These are phyloP conservation scores for Tulasnella sp. DNA, from an alignment of 768 basidiomycete species.

Conservation along the genomic window DNA sequence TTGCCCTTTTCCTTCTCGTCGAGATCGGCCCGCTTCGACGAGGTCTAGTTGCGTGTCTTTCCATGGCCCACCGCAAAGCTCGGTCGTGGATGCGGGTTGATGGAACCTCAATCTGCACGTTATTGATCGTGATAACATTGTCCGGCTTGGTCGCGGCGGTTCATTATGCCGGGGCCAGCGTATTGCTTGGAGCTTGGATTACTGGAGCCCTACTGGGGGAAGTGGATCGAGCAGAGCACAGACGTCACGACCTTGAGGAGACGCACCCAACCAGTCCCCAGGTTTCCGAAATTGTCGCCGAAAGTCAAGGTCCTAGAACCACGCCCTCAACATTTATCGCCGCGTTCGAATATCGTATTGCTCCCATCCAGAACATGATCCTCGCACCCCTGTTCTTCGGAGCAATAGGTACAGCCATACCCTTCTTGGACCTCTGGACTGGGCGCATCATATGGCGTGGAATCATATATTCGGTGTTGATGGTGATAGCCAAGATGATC, in stretches of 20 bases:
- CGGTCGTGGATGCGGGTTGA: background rate
- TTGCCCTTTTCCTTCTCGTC: slow-evolving; percentile 20
- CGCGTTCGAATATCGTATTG: slow-evolving; percentile 43
- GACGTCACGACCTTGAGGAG: background rate
- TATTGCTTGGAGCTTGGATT: slow-evolving; percentile 61
- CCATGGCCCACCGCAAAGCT: background rate
- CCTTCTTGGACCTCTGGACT: slow-evolving; percentile 45
- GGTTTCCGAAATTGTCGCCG: background rate
- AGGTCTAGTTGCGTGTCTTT: background rate
- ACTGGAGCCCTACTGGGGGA: slow-evolving; percentile 51
- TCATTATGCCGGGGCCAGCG: slow-evolving; percentile 55
- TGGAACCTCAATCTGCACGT: background rate
- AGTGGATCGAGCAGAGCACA: slow-evolving; percentile 29
- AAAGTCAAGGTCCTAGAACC: slow-evolving; percentile 33
- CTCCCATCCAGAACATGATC: slow-evolving; percentile 44
- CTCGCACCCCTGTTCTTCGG: slow-evolving; percentile 64
- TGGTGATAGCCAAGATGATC: slow-evolving; percentile 52
- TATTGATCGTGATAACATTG: slow-evolving; percentile 36
- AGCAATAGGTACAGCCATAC: slow-evolving; percentile 58
- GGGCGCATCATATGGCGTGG: slow-evolving; percentile 50
- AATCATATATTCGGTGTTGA: slow-evolving; percentile 54
- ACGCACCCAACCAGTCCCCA: background rate
- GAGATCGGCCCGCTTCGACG: background rate
- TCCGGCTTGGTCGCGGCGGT: slow-evolving; percentile 50
- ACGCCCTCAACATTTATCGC: slow-evolving; percentile 30